Conservation (phyloP, 2,329 filamentous ascomycete species). For the Sporothrix pseudoabietina region DNA sequence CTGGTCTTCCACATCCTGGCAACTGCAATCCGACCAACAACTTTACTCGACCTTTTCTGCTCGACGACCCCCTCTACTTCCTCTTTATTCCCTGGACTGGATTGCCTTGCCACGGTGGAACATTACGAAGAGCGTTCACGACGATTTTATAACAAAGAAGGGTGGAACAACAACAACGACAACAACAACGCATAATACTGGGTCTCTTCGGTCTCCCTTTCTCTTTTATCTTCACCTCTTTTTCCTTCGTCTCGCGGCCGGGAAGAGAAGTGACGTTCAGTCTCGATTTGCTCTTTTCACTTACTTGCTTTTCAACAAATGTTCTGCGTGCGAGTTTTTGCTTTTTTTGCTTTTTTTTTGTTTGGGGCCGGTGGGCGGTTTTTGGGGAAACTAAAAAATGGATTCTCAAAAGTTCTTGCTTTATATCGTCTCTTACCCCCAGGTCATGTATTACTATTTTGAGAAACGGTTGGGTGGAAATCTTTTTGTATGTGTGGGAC, state of each 20-base stretch:
- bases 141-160: conserved; percentile 5
- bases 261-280: background rate
- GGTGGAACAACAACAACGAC: background rate
- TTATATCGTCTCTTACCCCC: background rate
- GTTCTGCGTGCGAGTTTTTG: background rate
- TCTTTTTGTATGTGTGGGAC: background rate
- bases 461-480: background rate
- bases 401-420: conserved; percentile 21
- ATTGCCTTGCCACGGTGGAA: conserved; percentile 21
- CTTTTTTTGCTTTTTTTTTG: background rate
- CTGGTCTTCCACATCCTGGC: conserved; percentile 26
- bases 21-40: conserved; percentile 24
- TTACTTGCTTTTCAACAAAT: background rate
- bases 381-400: conserved; percentile 17
- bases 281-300: background rate
- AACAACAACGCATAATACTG: conserved; percentile 7
- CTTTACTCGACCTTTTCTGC: background rate
- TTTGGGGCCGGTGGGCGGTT: conserved; percentile 22
- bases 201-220: conserved; percentile 9
- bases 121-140: conserved; percentile 19
- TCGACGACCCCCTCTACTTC: background rate
- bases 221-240: background rate
- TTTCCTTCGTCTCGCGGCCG: background rate
- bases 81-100: conserved; percentile 6
- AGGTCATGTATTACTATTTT: conserved; percentile 14